phyloP scores from a whole-genome alignment of 31 red algal species.

The Asparagopsis taxiformis region DNA sequence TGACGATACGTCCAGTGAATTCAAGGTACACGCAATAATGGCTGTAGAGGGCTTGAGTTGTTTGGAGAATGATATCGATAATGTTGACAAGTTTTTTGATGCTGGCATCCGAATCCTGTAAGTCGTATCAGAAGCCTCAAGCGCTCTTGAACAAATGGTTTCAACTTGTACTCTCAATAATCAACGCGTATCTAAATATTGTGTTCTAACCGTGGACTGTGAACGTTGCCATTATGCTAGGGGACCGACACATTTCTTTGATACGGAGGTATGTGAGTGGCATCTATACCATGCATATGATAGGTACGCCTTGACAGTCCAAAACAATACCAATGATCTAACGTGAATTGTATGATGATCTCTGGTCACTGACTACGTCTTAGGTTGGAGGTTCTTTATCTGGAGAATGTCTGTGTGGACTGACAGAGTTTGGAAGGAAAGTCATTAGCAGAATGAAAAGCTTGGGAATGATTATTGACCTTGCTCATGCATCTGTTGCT shows the following conservation, averaged over 20 bases:
- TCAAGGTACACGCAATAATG: slow-evolving; percentile 3
- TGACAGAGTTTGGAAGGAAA: slow-evolving; percentile 23
- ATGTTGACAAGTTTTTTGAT: slow-evolving; percentile 25
- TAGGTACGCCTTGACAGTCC: too few relatives aligned
- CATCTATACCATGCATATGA: background rate
- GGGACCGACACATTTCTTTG: slow-evolving; percentile 34
- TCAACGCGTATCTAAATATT: too few relatives aligned
- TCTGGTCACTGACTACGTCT: background rate
- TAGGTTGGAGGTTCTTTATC: slow-evolving; percentile 17
- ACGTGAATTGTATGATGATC: too few relatives aligned
- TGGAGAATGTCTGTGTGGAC: slow-evolving; percentile 11
- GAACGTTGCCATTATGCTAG: too few relatives aligned
- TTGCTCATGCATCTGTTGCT: slow-evolving; percentile 11
- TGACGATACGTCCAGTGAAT: background rate
- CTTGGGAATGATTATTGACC: slow-evolving; percentile 39
- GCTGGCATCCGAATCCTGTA: slow-evolving; percentile 27
- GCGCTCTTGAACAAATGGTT: too few relatives aligned
- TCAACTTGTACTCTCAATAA: too few relatives aligned
- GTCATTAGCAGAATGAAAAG: slow-evolving; percentile 15
- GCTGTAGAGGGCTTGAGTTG: slow-evolving; percentile 24
- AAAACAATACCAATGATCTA: too few relatives aligned
- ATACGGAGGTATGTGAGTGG: slow-evolving; percentile 22
- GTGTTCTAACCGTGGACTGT: too few relatives aligned
- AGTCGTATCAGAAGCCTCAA: too few relatives aligned
- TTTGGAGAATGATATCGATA: slow-evolving; percentile 7